phyloP scores from a whole-genome alignment of 192 early-diverging fungal species.

The Coemansia aciculifera region DNA sequence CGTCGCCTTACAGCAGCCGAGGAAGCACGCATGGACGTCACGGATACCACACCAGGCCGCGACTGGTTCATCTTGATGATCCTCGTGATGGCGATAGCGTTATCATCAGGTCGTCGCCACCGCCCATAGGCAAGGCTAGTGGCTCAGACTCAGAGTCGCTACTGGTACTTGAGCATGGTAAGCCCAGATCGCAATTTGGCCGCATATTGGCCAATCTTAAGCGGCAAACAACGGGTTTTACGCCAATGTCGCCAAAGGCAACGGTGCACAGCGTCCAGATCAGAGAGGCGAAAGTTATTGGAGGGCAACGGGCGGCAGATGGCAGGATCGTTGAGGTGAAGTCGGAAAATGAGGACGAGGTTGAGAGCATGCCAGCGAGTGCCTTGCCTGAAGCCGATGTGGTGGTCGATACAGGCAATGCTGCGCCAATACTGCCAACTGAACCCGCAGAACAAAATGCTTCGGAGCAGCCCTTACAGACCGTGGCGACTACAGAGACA shows the following conservation, averaged over 20 bases:
- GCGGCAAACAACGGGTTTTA: constrained; percentile 10
- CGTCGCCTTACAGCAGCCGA: not conserved
- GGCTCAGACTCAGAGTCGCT: constrained; percentile 20
- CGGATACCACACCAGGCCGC: constrained; percentile 2
- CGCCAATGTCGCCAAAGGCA: not conserved
- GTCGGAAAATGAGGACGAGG: not conserved
- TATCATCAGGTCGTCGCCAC: not conserved
- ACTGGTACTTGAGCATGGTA: not conserved
- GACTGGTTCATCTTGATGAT: constrained; percentile 28
- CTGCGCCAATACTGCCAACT: not conserved
- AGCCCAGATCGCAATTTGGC: constrained; percentile 50
- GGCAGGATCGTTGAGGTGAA: not conserved
- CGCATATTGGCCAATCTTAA: constrained; percentile 49
- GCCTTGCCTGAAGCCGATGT: not conserved
- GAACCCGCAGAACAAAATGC: not conserved
- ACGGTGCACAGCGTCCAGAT: not conserved
- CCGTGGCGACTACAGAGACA: not conserved
- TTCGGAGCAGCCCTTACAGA: not conserved
- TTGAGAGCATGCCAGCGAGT: not conserved
- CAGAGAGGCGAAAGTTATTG: not conserved
- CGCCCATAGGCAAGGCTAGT: not conserved
- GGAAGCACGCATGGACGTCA: not conserved
- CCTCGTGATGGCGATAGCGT: constrained; percentile 38
- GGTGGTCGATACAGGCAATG: no score
- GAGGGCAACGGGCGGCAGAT: not conserved